A percentile compares a stretch with the other conserved stretches of the same genome.
Conservation (phyloP, 139 green algal genomes). For the Auxenochlorella protothecoides region DNA sequence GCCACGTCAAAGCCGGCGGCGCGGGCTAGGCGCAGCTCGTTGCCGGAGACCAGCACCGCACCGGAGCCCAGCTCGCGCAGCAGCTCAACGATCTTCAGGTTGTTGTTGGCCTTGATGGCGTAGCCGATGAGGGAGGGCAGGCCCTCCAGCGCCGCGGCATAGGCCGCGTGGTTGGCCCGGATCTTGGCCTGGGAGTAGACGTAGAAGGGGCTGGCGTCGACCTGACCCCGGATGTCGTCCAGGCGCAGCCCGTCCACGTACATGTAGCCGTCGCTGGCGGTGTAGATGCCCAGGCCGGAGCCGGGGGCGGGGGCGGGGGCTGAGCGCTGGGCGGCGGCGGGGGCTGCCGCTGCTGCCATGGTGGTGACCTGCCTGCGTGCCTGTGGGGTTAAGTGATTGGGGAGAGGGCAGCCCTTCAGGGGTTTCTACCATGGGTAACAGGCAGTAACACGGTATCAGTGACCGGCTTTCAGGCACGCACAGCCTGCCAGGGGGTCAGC, state of each 20-base stretch:
- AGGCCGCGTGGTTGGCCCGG: constrained; percentile 66
- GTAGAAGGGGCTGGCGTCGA: constrained; percentile 78
- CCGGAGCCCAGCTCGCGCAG: constrained; percentile 57
- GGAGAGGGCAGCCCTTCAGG: no score
- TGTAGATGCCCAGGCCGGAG: constrained; percentile 56
- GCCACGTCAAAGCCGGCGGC: constrained; percentile 70
- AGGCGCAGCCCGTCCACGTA: constrained; percentile 83
- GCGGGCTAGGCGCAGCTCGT: constrained; percentile 85
- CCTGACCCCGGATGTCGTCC: constrained; percentile 66
- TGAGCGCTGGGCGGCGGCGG: neutral
- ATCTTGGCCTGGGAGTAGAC: constrained; percentile 72
- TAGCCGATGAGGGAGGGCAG: constrained; percentile 89
- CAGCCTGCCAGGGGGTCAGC: no score
- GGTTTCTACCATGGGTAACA: neutral
- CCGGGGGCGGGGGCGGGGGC: no score
- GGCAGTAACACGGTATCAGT: neutral
- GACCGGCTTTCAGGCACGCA: no score
- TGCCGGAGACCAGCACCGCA: constrained; percentile 90
- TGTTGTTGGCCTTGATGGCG: constrained; percentile 98
- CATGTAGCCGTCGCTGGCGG: constrained; percentile 68
- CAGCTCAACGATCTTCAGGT: constrained; percentile 75
- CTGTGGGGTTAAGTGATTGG: no score
- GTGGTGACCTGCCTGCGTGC: no score
- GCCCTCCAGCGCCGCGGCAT: constrained; percentile 70
- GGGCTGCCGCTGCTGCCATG: neutral